A percentile compares a stretch with the other conserved stretches of the same genome.
These are phyloP conservation scores for Umbelopsis vinacea DNA, from an alignment of 192 early-diverging fungal species.

Conservation along the genomic window DNA sequence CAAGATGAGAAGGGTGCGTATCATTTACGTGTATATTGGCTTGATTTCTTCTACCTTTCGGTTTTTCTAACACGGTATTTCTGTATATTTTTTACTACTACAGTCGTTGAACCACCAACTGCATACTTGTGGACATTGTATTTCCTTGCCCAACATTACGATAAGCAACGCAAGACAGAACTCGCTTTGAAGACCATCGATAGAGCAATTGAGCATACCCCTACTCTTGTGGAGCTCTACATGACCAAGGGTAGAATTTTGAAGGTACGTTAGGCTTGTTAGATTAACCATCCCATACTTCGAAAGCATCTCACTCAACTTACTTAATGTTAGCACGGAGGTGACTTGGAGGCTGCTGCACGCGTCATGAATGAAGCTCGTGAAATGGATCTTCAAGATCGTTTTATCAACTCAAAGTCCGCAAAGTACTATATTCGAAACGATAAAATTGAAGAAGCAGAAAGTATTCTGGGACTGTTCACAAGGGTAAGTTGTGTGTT, in stretches of 20 bases:
- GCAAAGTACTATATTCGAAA: conserved; percentile 93
- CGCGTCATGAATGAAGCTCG: conserved; percentile 85
- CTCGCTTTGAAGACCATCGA: conserved; percentile 82
- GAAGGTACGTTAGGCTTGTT: conserved; percentile 59
- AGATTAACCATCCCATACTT: neutral
- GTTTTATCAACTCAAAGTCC: conserved; percentile 93
- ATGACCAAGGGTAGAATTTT: conserved; percentile 94
- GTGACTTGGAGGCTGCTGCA: conserved; percentile 72
- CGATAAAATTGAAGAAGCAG: conserved; percentile 81
- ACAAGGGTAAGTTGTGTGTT: conserved; percentile 60
- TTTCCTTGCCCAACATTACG: conserved; percentile 90
- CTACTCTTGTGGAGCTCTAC: conserved; percentile 87
- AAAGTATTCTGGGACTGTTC: conserved; percentile 84
- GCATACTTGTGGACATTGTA: conserved; percentile 88
- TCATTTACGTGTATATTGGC: neutral
- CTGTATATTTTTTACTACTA: conserved; percentile 32
- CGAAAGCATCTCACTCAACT: neutral
- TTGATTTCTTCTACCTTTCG: neutral
- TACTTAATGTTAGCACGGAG: conserved; percentile 66
- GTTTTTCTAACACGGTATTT: neutral
- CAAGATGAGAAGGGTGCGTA: conserved; percentile 33
- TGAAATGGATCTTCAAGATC: conserved; percentile 90
- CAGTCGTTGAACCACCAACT: conserved; percentile 72
- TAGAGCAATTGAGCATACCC: conserved; percentile 83
- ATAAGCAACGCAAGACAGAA: conserved; percentile 69